Evolutionary conservation across 306 rosid species (phyloP), one percentile per base, ranked within the genome.

Genomic region (Arachis hypogaea): DNA sequence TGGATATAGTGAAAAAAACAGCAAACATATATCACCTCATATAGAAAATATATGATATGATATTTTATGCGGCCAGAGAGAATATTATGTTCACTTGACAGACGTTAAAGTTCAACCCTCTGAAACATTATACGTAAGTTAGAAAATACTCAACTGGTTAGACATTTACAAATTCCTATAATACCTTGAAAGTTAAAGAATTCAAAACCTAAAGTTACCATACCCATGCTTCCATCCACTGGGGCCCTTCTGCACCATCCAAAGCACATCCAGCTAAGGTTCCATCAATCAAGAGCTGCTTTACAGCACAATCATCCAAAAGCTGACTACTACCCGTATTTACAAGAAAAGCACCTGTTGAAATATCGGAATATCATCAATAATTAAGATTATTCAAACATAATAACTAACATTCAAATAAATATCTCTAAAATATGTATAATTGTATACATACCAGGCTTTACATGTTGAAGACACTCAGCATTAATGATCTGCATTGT

Each of bases 201-300:
- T 16, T 8, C 18, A 66, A 75, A 77, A 49, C 59, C 55, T 57
- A 75, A 69, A 81, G 65, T 68, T 77, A 69, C 78, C 84, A 54
- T 87, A 95, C 99, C 99, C 99, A 95, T 85, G 99, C 98, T 90
- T 95, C 99, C 99, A 95, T 95, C 99, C 99, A 95, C 73, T 95
- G 99, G 36, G 98, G 98, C 59, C 99, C 99, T 83, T 95, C 99
- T 42, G 97, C 99, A 46, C 99, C 99, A 79, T 95, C 99, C 73
- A 95, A 89, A 72, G 99, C 99, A 88, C 95, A 88, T 59, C 99
- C 99, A 72, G 97, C 99, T 77, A 95, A 74, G 83, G 96, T 90
- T 86, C 89, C 99, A 77, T 95, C 99, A 82, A 95, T 95, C 80
- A 95, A 75, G 63, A 95, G 97, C 85, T 95, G 98, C 86, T 95